Base-by-base conservation (phyloP, 106 monocot species). In the Gastrodia elata region DNA sequence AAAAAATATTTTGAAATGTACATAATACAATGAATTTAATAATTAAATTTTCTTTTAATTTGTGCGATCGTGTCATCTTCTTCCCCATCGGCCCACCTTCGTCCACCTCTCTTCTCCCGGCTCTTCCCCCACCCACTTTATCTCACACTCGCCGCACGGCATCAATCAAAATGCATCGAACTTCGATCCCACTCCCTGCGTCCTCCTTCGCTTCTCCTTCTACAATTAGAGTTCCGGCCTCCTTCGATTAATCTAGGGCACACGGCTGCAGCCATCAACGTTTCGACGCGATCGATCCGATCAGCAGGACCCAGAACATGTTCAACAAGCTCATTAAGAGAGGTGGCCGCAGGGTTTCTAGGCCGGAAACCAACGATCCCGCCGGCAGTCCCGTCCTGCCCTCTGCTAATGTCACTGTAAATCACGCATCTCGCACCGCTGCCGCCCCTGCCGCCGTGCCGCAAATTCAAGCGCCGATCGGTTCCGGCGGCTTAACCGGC, bases 341-440 rank as follows among this genome's bases (percentile, higher is more conserved):
- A 26, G 79, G 74, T n/a, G 55, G 55, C 73, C 79, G 79, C 40
- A 79, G 74, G 77, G 79, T 24, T 68, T 69, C 79, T 68, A 84
- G 80, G 58, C 46, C 76, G 48, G 83, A 80, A 16, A 30, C 44
- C 35, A 75, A 67, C 65, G 83, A 78, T 71, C 43, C 48, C 70
- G 41, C 58, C 42, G 22, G 22, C 26, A 38, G 42, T 16, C 36
- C 34, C 20, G 40, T 40, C 9, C 32, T 40, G 28, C 42, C 76
- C 24, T 8, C 82, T 26, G n/a, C 82, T n/a, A 16, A 55, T 35
- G 70, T 73, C 39, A 74, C 75, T 57, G 73, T 83, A 36, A 78
- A 78, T 78, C 78, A 83, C 76, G 65, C 83, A 55, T 83, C 79
- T 58, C 83, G 83, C 65, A 5, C 83, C 46, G 16, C 77, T 35